A percentile compares a stretch with the other conserved stretches of the same genome.
Evolutionary conservation across 345 rosid species (phyloP).

Genomic region (Melaleuca alternifolia): DNA sequence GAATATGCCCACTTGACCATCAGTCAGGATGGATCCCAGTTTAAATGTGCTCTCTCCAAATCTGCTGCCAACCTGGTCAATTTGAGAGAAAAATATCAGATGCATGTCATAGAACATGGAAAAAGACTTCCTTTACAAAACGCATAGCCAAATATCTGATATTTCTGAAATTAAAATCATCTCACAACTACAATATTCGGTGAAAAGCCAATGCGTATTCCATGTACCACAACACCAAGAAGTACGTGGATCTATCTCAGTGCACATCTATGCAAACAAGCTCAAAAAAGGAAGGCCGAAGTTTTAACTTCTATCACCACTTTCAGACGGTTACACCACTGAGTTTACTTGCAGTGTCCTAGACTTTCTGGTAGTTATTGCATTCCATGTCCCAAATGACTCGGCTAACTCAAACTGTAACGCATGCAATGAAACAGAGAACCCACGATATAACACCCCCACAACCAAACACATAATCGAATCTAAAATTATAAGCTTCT

Average conservation of each 20-base stretch:
- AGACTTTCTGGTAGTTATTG: not conserved
- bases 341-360: not conserved
- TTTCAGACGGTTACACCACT: not conserved
- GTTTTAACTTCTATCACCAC: not conserved
- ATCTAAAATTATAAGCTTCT: not conserved
- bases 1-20: slow-evolving; percentile 97
- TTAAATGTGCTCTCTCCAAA: slow-evolving; percentile 95
- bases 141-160: not conserved
- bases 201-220: not conserved
- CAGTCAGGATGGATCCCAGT: slow-evolving; percentile 84
- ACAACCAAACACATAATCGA: not conserved
- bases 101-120: not conserved
- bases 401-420: not conserved
- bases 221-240: not conserved
- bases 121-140: not conserved
- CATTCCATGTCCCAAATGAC: not conserved
- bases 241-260: not conserved
- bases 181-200: not conserved
- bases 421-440: not conserved
- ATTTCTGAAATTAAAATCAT: not conserved
- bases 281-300: not conserved
- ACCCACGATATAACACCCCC: not conserved
- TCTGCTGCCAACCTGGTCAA: slow-evolving; percentile 82
- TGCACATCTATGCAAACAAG: not conserved
- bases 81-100: not conserved